A percentile compares a stretch with the other conserved stretches of the same genome.
phyloP scores from a whole-genome alignment of 169 alveolate genomes.

The Plasmodium gonderi region DNA sequence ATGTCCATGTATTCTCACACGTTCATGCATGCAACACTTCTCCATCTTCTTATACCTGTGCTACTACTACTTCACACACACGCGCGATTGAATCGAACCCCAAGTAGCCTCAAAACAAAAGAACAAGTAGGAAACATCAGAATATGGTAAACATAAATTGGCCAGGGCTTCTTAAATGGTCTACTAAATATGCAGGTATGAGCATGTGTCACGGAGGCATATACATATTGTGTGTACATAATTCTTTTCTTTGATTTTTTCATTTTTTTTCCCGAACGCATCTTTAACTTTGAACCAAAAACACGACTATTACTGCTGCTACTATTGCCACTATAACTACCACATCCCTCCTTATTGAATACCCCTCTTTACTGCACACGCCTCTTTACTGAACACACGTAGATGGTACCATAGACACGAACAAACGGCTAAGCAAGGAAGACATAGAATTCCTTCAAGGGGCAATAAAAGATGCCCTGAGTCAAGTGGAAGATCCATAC shows the following conservation, averaged over 20 bases:
- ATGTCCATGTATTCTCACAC: too few relatives aligned
- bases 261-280: not conserved
- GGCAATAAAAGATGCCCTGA: conserved; percentile 68
- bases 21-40: not conserved
- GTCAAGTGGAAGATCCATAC: conserved; percentile 74
- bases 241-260: not conserved
- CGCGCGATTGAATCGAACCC: too few relatives aligned
- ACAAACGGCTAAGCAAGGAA: conserved; percentile 57
- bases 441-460: conserved; percentile 75
- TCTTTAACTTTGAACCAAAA: not conserved
- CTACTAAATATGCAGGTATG: conserved; percentile 74
- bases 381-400: not conserved
- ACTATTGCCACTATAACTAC: not conserved
- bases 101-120: not conserved
- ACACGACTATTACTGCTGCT: not conserved
- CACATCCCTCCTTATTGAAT: not conserved
- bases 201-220: not conserved
- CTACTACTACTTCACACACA: too few relatives aligned
- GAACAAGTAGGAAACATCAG: not conserved
- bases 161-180: conserved; percentile 77
- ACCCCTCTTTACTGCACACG: not conserved
- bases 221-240: not conserved
- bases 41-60: not conserved
- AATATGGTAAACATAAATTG: conserved; percentile 73
- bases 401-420: conserved; percentile 73